These are phyloP conservation scores for Fusarium sp. DNA, from an alignment of 2,329 filamentous ascomycete species.

Conservation along the genomic window DNA sequence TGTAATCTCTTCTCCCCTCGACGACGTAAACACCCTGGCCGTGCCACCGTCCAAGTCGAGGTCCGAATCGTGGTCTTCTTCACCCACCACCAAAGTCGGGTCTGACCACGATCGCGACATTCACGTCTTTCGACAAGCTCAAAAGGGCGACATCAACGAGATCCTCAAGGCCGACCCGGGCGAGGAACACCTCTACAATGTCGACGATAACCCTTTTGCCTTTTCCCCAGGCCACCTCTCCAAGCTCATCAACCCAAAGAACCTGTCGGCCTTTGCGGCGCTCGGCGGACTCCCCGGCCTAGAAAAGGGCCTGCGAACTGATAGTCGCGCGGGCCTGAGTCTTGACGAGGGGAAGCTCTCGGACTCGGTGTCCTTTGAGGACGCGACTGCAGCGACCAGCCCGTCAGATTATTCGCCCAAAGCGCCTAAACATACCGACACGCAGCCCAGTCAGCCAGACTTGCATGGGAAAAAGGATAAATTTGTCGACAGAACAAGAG, in stretches of 20 bases:
- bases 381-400: slow-evolving; percentile 57
- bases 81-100: slow-evolving; percentile 34
- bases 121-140: slow-evolving; percentile 14
- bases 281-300: slow-evolving; percentile 80
- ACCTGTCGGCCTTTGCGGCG: slow-evolving; percentile 79
- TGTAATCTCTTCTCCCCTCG: slow-evolving; percentile 28
- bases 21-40: slow-evolving; percentile 32
- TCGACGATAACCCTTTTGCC: slow-evolving; percentile 83
- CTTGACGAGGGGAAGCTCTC: slow-evolving; percentile 75
- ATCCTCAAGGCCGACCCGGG: slow-evolving; percentile 76
- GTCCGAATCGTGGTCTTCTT: slow-evolving; percentile 32
- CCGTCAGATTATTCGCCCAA: slow-evolving; percentile 2
- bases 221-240: slow-evolving; percentile 83
- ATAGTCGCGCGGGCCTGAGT: slow-evolving; percentile 77
- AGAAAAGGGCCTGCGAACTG: slow-evolving; percentile 79
- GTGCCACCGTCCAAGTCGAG: slow-evolving; percentile 27
- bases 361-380: slow-evolving; percentile 75
- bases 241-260: slow-evolving; percentile 89
- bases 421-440: background rate
- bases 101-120: slow-evolving; percentile 35
- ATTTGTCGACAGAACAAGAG: slow-evolving; percentile 31
- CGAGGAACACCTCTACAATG: slow-evolving; percentile 76
- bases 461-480: slow-evolving; percentile 16
- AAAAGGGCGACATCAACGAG: slow-evolving; percentile 33
- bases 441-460: background rate